Percentiles rank a stretch among this genome's conserved stretches.
Evolutionary conservation across 2,329 filamentous ascomycete species (phyloP).

Genomic region (Camillea tinctor): DNA sequence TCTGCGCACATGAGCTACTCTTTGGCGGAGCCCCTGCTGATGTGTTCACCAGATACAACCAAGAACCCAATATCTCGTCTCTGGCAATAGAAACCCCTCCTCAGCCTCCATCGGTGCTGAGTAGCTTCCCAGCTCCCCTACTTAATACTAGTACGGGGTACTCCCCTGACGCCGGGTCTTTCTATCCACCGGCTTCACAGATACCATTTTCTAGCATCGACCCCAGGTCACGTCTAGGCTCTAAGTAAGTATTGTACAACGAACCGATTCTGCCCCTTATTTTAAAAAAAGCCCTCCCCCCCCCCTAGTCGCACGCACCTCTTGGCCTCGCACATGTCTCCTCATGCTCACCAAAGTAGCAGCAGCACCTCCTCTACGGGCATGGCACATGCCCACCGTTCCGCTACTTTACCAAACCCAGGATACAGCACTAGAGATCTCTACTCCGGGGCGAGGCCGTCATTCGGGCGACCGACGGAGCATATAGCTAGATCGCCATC

Average conservation of each 20-base stretch:
- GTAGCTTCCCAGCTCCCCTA: conserved; percentile 50
- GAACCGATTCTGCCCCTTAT: conserved; percentile 3
- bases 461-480: conserved; percentile 47
- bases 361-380: conserved; percentile 52
- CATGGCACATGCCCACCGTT: conserved; percentile 58
- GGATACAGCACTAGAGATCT: conserved; percentile 52
- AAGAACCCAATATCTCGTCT: conserved; percentile 51
- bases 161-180: conserved; percentile 47
- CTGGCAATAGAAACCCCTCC: conserved; percentile 52
- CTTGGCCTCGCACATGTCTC: conserved; percentile 13
- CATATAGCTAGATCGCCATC: conserved; percentile 52
- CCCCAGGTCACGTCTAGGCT: conserved; percentile 52
- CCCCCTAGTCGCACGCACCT: conserved; percentile 10
- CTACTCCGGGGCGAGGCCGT: conserved; percentile 51
- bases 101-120: conserved; percentile 51
- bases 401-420: conserved; percentile 52
- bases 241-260: conserved; percentile 48
- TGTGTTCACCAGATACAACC: conserved; percentile 49
- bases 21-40: conserved; percentile 34
- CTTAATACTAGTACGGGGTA: conserved; percentile 48
- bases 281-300: conserved; percentile 4
- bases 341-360: conserved; percentile 37
- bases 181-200: conserved; percentile 40
- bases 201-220: conserved; percentile 46
- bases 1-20: conserved; percentile 28